Base-by-base conservation (phyloP, 2,329 filamentous ascomycete species). In the Lasiodiplodia gonubiensis region DNA sequence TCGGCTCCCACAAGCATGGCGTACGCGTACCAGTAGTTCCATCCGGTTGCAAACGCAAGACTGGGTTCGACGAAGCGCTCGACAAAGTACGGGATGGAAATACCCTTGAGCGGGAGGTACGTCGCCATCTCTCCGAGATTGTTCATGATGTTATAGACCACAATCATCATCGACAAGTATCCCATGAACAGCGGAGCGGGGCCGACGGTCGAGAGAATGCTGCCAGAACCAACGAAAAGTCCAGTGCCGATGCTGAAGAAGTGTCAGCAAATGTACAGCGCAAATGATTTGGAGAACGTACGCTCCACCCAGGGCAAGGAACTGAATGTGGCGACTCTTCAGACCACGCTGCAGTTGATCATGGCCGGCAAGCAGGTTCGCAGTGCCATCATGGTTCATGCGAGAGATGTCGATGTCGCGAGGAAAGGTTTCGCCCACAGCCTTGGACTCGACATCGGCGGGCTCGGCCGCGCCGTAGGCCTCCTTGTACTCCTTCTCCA, bases 21-120 rank as follows among this genome's bases (percentile, higher is more conserved):
- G 10, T 49, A 64, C 2, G 51, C 27, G 12, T 53, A 67, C 39
- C 37, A 67, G 11, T 67, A 60, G 16, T 37, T 63, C 25, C 27
- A 67, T 1, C 65, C 65, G 11, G 39, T 10, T 1, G 65, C 65
- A 6, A 67, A 67, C n/a, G 54, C 65, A 4, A 67, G 35, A 21
- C 21, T 30, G 1, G 65, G 65, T 11, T 39, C 33, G 8, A 63
- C 37, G n/a, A 55, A 67, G 39, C 93, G 87, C 33, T 92, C 94
- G 11, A 92, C 93, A 80, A 96, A 4, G 91, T 89, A 1, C 92
- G 90, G 75, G 96, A 97, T 2, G 92, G 94, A 52, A 69, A 71
- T 16, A 92, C 93, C n/a, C 92, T 90, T 70, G 8, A 74, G 68
- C 55, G 71, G 72, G 8, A 75, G 68, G 68, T 70, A 73, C 1